Percentiles rank a stretch among this genome's conserved stretches.
Conservation (phyloP, 177 flowering plant species). For the Vitis hybrid region DNA sequence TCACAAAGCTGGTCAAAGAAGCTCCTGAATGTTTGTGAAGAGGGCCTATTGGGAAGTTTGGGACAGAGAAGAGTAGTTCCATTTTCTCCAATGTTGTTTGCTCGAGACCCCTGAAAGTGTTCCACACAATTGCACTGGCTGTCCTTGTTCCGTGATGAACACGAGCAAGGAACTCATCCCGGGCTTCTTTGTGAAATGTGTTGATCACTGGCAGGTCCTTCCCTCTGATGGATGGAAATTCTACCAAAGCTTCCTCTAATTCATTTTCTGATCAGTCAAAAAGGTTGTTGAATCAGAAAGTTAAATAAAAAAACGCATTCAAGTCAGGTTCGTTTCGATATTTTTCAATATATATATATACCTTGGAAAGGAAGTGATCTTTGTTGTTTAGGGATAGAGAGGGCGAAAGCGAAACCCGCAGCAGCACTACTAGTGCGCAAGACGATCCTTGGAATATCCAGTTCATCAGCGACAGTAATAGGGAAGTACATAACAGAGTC, state of each 20-base stretch:
- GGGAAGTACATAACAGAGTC: background rate
- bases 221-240: background rate
- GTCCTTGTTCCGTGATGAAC: background rate
- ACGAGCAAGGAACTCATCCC: background rate
- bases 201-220: background rate
- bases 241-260: background rate
- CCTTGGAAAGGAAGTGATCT: background rate
- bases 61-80: background rate
- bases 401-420: background rate
- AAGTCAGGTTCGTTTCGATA: too few species aligned
- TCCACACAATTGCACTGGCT: background rate
- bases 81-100: background rate
- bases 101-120: constrained; percentile 1
- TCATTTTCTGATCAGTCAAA: background rate
- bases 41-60: constrained; percentile 5
- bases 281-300: too few species aligned
- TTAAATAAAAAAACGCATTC: too few species aligned
- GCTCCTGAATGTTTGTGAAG: background rate
- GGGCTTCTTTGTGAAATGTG: background rate
- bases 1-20: background rate
- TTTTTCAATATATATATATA: background rate
- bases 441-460: background rate
- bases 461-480: background rate
- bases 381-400: background rate
- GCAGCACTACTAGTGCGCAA: background rate